These are phyloP conservation scores for Mortierella claussenii DNA, from an alignment of 192 early-diverging fungal species.

Conservation along the genomic window DNA sequence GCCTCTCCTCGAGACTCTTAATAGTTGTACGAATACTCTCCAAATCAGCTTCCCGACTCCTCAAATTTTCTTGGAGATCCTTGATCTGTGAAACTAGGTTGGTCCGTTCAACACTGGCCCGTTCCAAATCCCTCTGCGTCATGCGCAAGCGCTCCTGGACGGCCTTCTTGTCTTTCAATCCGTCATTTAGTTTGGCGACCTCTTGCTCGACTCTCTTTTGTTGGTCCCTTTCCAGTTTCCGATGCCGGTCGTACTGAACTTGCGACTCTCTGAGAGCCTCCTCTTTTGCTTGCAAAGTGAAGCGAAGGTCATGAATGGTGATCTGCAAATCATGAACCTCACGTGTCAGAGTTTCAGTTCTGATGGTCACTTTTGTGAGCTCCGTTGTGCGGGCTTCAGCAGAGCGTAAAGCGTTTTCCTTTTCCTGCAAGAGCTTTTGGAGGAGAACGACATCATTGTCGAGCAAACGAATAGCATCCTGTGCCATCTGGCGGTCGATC, in stretches of 20 bases:
- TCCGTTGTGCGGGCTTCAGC: conserved; percentile 13
- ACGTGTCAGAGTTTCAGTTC: conserved; percentile 20
- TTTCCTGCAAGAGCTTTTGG: conserved; percentile 23
- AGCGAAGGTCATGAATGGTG: conserved; percentile 24
- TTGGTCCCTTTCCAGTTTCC: background rate
- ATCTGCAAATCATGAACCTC: conserved; percentile 29
- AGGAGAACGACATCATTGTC: conserved; percentile 27
- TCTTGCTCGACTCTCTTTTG: conserved; percentile 3
- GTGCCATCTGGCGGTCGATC: conserved; percentile 22
- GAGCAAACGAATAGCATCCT: conserved; percentile 22
- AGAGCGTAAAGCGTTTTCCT: conserved; percentile 21
- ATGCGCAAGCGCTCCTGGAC: conserved; percentile 4
- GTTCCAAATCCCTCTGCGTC: conserved; percentile 17
- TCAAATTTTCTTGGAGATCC: too few relatives aligned
- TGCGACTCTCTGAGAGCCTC: conserved; percentile 6
- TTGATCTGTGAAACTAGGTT: conserved; percentile 10
- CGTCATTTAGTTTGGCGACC: conserved; percentile 8
- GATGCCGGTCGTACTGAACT: too few relatives aligned
- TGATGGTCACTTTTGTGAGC: conserved; percentile 16
- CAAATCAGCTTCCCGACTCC: too few relatives aligned
- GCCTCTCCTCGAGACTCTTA: too few relatives aligned
- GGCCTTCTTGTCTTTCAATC: conserved; percentile 17
- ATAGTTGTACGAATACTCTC: too few relatives aligned
- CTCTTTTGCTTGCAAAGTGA: conserved; percentile 8
- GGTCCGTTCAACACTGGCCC: conserved; percentile 14